Evolutionary conservation across 441 rosid species (phyloP).

Genomic region (Jatropha podagrica): DNA sequence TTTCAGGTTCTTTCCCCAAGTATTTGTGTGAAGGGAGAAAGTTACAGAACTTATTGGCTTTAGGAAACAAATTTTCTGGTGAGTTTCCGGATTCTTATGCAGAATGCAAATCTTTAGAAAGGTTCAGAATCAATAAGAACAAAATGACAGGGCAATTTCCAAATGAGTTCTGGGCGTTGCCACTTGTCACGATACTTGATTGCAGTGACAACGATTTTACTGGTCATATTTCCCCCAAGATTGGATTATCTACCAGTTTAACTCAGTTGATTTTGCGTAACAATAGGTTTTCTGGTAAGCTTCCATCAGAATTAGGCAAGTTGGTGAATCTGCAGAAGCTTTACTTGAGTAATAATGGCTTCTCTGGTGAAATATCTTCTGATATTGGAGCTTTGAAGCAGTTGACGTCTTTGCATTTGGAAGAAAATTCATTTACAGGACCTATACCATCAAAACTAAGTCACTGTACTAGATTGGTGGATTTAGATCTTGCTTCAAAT

Average conservation of each 20-base stretch:
- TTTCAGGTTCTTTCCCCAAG: slow-evolving; percentile 70
- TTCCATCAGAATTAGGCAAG: slow-evolving; percentile 62
- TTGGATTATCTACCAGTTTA: slow-evolving; percentile 45
- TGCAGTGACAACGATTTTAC: slow-evolving; percentile 60
- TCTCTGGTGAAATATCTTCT: slow-evolving; percentile 59
- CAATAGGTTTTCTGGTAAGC: slow-evolving; percentile 63
- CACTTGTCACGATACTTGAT: slow-evolving; percentile 53
- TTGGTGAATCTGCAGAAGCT: slow-evolving; percentile 58
- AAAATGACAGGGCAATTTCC: slow-evolving; percentile 53
- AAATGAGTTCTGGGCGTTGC: slow-evolving; percentile 64
- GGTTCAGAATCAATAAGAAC: slow-evolving; percentile 63
- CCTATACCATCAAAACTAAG: slow-evolving; percentile 52
- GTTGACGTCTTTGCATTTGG: slow-evolving; percentile 66
- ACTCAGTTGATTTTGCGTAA: slow-evolving; percentile 54
- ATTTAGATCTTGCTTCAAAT: slow-evolving; percentile 74
- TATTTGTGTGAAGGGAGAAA: slow-evolving; percentile 59
- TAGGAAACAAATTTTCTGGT: slow-evolving; percentile 66
- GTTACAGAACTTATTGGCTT: slow-evolving; percentile 47
- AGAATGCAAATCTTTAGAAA: slow-evolving; percentile 55
- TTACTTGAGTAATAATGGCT: slow-evolving; percentile 48
- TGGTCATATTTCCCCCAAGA: slow-evolving; percentile 51
- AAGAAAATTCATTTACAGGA: slow-evolving; percentile 63
- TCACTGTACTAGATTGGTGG: slow-evolving; percentile 56
- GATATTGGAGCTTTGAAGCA: slow-evolving; percentile 36
- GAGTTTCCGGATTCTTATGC: slow-evolving; percentile 59